A percentile compares a stretch with the other conserved stretches of the same genome.
Evolutionary conservation across 2,329 filamentous ascomycete genomes (phyloP).

Genomic region (Hortaea sp.): DNA sequence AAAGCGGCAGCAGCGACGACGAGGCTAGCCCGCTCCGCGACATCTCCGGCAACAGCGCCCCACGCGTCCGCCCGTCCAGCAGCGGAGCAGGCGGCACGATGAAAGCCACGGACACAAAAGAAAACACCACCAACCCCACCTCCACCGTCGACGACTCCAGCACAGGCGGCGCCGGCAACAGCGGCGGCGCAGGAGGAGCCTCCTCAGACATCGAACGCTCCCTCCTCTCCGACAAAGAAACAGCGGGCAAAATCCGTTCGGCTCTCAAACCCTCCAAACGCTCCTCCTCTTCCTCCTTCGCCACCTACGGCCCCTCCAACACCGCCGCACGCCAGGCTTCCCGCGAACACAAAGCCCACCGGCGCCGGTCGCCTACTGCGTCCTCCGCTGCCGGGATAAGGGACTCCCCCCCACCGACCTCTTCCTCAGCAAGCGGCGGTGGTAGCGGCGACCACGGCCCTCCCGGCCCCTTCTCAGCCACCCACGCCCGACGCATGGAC

Average conservation of each 20-base stretch:
- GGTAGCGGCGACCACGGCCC: not conserved
- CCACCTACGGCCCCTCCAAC: not conserved
- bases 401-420: slow-evolving; percentile 41
- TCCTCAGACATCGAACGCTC: slow-evolving; percentile 17
- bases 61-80: slow-evolving; percentile 2
- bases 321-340: not conserved
- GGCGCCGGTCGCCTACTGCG: slow-evolving; percentile 46
- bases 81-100: not conserved
- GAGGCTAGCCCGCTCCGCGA: slow-evolving; percentile 39
- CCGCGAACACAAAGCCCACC: slow-evolving; percentile 28
- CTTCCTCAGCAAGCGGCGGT: not conserved
- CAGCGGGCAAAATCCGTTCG: slow-evolving; percentile 24
- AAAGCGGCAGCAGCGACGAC: slow-evolving; percentile 31
- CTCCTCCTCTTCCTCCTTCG: slow-evolving; percentile 16
- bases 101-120: not conserved
- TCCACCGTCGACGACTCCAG: slow-evolving; percentile 22
- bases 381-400: slow-evolving; percentile 24
- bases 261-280: slow-evolving; percentile 41
- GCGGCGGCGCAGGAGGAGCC: slow-evolving; percentile 21
- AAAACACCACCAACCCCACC: not conserved
- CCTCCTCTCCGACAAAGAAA: slow-evolving; percentile 16
- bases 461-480: slow-evolving; percentile 50
- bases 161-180: slow-evolving; percentile 12
- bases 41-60: slow-evolving; percentile 32
- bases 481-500: slow-evolving; percentile 57